Evolutionary conservation across 306 rosid species (phyloP), one percentile per base, ranked within the genome.

Genomic region (Acacia acuminata): DNA sequence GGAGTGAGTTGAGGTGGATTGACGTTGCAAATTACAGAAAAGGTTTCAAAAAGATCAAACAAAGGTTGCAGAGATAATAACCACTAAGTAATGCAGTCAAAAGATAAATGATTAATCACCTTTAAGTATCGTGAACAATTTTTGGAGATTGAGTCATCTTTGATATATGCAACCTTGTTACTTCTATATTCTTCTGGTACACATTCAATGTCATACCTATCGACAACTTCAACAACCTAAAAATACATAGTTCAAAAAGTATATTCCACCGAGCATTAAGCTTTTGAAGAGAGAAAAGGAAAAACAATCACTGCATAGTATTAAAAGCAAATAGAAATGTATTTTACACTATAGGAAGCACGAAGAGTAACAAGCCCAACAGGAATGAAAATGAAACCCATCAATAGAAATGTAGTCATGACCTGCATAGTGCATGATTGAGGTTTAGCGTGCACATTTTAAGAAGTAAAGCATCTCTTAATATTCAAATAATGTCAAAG

Each of bases 171-270:
- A 79, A 96, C 90, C 90, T 87, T 96, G 88, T 93, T 90, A 80
- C 79, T 89, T 87, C 81, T 91, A 77, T 79, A 88, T 70, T 82
- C 88, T 61, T 85, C 87, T 7, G 94, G 97, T 63, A 96, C 79
- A 84, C 98, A 96, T 15, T 90, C 94, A 81, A 81, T 78, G 84
- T 96, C 99, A 79, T 96, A 96, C 77, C 88, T 89, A 47, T 96
- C 90, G 76, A 91, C 94, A 83, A 96, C 84, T 92, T 96, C 98
- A 83, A 91, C 92, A 85, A 92, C 96, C 98, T 96, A 84, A 77
- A 82, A 51, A 81, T 44, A 58, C 79, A 83, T 78, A 84, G 78
- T 32, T 72, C 73, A 83, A 79, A 34, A 75, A 9, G 61, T 58
- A 81, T 73, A 75, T 14, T 68, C 50, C 58, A 64, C 25, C 50